These are phyloP conservation scores for Cordyceps tenuipes DNA, from an alignment of 2,329 filamentous ascomycete genomes.

Conservation along the genomic window DNA sequence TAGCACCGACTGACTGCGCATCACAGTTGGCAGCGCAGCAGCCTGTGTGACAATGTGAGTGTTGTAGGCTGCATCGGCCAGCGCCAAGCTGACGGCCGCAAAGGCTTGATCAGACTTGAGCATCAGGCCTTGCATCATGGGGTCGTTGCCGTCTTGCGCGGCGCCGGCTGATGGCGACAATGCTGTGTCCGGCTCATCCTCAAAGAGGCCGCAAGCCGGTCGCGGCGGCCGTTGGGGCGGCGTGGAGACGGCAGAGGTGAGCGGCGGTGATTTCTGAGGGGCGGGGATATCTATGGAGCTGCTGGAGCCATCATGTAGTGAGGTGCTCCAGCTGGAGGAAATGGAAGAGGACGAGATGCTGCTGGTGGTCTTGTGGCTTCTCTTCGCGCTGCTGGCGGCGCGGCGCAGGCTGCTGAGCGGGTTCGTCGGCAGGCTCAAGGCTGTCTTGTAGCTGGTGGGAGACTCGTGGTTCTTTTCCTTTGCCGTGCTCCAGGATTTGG, in stretches of 20 bases:
- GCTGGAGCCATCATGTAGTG: neutral
- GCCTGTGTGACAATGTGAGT: neutral
- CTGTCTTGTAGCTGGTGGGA: neutral
- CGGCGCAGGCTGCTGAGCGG: constrained; percentile 2
- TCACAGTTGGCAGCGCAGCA: neutral
- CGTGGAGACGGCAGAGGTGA: neutral
- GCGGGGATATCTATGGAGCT: neutral
- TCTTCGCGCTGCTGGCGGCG: neutral
- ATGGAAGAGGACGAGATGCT: neutral
- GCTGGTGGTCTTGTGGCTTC: constrained; percentile 1
- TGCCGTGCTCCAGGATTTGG: constrained; percentile 4
- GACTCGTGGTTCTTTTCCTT: neutral
- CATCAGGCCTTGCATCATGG: constrained; percentile 34
- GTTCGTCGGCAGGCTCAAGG: neutral
- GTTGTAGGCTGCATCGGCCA: constrained; percentile 28
- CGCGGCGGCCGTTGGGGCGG: constrained; percentile 8
- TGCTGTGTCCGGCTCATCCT: neutral
- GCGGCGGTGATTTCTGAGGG: neutral
- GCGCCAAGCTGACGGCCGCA: constrained; percentile 33
- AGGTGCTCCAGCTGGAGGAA: neutral
- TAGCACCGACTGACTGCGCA: neutral
- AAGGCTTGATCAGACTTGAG: constrained; percentile 44
- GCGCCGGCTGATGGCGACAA: neutral
- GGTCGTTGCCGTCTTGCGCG: constrained; percentile 15
- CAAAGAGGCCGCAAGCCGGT: constrained; percentile 7